Conservation (phyloP, 1,284 basidiomycete species). For the Sutorius eximius region DNA sequence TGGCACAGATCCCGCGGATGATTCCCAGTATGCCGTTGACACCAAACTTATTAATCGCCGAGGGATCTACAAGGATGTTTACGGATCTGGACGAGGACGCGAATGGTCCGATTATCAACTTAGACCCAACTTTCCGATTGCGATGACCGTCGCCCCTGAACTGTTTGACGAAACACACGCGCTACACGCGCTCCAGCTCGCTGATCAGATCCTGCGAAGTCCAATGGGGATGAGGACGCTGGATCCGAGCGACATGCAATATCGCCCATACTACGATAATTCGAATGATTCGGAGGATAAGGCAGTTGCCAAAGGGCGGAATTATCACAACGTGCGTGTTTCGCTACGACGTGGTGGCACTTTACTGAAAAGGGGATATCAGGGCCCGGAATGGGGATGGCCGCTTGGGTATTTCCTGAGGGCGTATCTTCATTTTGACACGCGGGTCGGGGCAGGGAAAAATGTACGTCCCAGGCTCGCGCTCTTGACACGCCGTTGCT, state of each 20-base stretch:
- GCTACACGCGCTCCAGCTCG: slow-evolving; percentile 72
- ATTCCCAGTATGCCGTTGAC: slow-evolving; percentile 73
- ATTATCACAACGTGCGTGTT: slow-evolving; percentile 73
- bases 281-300: slow-evolving; percentile 84
- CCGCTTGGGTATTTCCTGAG: slow-evolving; percentile 93
- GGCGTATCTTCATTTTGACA: slow-evolving; percentile 88
- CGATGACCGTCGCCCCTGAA: slow-evolving; percentile 97
- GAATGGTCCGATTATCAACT: slow-evolving; percentile 98
- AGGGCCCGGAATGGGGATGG: slow-evolving; percentile 93
- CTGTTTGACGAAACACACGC: slow-evolving; percentile 85
- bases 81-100: slow-evolving; percentile 80
- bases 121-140: slow-evolving; percentile 89
- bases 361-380: slow-evolving; percentile 11
- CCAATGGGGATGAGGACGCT: slow-evolving; percentile 95
- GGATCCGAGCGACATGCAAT: slow-evolving; percentile 82
- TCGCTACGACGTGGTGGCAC: neutral
- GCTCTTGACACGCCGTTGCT: neutral
- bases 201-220: slow-evolving; percentile 73
- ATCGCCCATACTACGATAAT: slow-evolving; percentile 89
- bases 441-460: slow-evolving; percentile 56
- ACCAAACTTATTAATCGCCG: slow-evolving; percentile 79
- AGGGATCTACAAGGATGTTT: slow-evolving; percentile 98
- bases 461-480: slow-evolving; percentile 48
- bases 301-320: slow-evolving; percentile 85
- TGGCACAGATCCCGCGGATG: slow-evolving; percentile 64